Base-by-base conservation (phyloP, 1,284 basidiomycete species). In the Cutaneotrichosporon sp. region DNA sequence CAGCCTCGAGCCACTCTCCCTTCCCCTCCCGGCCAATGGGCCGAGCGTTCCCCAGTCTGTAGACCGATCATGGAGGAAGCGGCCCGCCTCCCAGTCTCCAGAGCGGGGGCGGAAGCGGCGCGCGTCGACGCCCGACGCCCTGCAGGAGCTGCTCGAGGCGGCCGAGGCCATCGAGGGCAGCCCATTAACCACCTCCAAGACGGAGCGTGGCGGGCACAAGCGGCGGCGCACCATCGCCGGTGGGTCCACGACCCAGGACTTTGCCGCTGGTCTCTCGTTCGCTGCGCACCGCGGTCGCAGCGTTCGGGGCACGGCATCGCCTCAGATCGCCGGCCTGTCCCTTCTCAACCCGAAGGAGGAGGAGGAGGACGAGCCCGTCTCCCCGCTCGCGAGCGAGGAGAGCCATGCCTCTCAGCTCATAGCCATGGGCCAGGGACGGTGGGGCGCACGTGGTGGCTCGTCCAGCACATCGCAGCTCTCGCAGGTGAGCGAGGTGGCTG, bases 111-210 rank as follows among this genome's bases (percentile, higher is more conserved):
- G 67, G 38, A 42, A 42, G 16, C 59, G 67, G 16, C 58, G 69
- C 5, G 61, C 69, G 4, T 63, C 66, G 18, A 76, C 73, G 4
- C 71, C 73, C 0, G 73, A 76, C 60, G 73, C 73, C 42, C 67
- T 78, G 10, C 72, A 75, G 33, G 76, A 71, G 34, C 61, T 78
- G 8, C 60, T 78, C 18, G 69, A 73, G 36, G 76, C 76, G 11
- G 76, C 76, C 0, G 76, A 75, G 64, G 73, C 72, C 8, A 71
- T 78, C 29, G 76, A 78, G 50, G 74, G 74, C 4, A 70, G 68
- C 25, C 74, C 75, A 1, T 69, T 76, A 38, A 70, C 68, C n/a
- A 67, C 68, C 22, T 60, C 76, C 62, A 64, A 67, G 38, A 31
- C 43, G 7, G 56, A 61, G 57, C 56, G 60, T 27, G 59, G 68